Evolutionary conservation across 495 filamentous ascomycete genomes (phyloP).

Genomic region (Talaromyces adpressus): DNA sequence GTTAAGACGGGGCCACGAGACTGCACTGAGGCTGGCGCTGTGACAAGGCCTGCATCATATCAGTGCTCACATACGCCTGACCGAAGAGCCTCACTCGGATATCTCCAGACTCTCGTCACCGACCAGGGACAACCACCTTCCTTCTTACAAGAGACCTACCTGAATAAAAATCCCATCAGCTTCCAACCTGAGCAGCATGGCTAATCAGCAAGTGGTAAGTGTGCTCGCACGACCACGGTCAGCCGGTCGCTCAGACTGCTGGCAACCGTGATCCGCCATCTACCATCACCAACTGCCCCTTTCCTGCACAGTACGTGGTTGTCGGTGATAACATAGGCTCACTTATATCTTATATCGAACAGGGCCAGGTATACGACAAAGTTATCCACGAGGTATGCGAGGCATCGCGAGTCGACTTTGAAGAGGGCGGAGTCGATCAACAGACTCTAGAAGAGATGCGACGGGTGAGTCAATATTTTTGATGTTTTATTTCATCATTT

Average conservation of each 20-base stretch:
- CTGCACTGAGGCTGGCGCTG: neutral
- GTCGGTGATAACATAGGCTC: constrained; percentile 11
- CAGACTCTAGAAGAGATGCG: constrained; percentile 75
- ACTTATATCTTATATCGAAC: constrained; percentile 16
- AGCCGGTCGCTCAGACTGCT: constrained; percentile 2
- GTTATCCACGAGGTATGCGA: constrained; percentile 91
- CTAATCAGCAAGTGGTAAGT: constrained; percentile 62
- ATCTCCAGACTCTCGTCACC: neutral
- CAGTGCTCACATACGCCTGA: neutral
- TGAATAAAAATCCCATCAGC: neutral
- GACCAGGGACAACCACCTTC: neutral
- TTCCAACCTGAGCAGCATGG: constrained; percentile 32
- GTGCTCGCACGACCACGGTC: constrained; percentile 16
- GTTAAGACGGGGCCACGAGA: neutral
- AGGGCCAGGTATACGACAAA: constrained; percentile 78
- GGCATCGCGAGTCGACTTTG: constrained; percentile 86
- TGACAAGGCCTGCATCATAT: neutral
- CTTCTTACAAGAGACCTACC: neutral
- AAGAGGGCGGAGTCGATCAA: constrained; percentile 89
- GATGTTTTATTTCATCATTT: constrained; percentile 2
- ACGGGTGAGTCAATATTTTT: constrained; percentile 52
- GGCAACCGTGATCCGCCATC: neutral
- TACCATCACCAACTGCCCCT: constrained; percentile 5
- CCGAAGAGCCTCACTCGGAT: neutral
- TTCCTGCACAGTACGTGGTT: constrained; percentile 10